Conservation (phyloP, 345 rosid species). For the Gossypium thurberi region DNA sequence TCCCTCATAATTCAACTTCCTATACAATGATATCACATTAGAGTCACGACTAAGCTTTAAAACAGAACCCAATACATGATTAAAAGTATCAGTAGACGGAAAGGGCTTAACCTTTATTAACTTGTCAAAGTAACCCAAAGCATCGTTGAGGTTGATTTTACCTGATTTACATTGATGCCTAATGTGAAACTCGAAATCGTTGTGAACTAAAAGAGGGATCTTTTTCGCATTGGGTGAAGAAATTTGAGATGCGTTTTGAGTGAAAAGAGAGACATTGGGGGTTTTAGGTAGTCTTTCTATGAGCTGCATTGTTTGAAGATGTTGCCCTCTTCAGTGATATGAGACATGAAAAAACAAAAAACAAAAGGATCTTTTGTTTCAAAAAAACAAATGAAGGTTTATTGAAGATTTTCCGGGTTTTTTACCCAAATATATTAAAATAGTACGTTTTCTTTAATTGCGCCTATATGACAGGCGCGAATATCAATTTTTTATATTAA, state of each 20-base stretch:
- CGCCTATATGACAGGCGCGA: no score
- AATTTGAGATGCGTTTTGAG: neutral
- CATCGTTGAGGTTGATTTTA: conserved; percentile 11
- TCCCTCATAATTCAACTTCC: conserved; percentile 1
- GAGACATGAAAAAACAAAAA: neutral
- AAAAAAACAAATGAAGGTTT: no score
- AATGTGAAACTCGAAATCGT: conserved; percentile 6
- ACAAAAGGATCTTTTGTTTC: no score
- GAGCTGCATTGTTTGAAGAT: neutral
- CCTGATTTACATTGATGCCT: conserved; percentile 17
- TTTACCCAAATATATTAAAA: no score
- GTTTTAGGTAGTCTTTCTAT: neutral
- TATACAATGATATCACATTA: neutral
- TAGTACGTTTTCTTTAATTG: no score
- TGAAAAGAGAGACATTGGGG: neutral
- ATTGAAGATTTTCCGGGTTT: no score
- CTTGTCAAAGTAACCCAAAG: conserved; percentile 5
- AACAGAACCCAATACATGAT: conserved; percentile 11
- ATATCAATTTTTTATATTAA: no score
- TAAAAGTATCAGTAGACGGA: conserved; percentile 17
- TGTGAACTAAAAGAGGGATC: neutral
- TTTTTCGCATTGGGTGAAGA: neutral
- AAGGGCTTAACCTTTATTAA: conserved; percentile 11
- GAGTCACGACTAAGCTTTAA: conserved; percentile 2
- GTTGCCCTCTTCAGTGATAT: neutral